These are phyloP conservation scores for Monilinia fructigena DNA, from an alignment of 2,329 filamentous ascomycete genomes.

Conservation along the genomic window DNA sequence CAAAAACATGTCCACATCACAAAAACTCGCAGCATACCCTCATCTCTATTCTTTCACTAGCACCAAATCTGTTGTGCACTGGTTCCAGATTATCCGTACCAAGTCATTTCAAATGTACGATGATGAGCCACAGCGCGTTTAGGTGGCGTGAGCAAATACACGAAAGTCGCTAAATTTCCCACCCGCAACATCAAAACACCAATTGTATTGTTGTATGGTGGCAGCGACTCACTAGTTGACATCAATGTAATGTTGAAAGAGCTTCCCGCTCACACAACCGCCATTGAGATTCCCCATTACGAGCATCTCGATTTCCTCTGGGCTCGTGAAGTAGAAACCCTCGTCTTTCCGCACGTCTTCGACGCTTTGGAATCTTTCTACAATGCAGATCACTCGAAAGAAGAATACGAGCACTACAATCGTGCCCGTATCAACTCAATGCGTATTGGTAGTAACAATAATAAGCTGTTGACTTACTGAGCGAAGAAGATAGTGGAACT, in stretches of 20 bases:
- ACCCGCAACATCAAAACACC: conserved; percentile 97
- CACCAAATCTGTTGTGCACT: conserved; percentile 95
- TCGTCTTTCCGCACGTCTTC: conserved; percentile 86
- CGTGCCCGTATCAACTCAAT: conserved; percentile 36
- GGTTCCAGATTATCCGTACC: conserved; percentile 98
- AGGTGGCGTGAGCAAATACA: conserved; percentile 74
- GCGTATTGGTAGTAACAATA: conserved; percentile 26
- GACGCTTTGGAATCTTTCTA: conserved; percentile 77
- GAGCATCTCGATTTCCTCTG: conserved; percentile 97
- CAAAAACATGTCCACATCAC: conserved; percentile 76
- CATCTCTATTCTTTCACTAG: conserved; percentile 96
- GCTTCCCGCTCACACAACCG: conserved; percentile 78
- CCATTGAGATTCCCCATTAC: conserved; percentile 85
- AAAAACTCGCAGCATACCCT: conserved; percentile 93
- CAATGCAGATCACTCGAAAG: conserved; percentile 55
- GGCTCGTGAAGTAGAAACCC: conserved; percentile 78
- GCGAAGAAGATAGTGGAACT: conserved; percentile 31
- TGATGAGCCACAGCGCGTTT: conserved; percentile 83
- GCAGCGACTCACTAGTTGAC: conserved; percentile 89
- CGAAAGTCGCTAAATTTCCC: conserved; percentile 93
- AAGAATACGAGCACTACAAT: conserved; percentile 59
- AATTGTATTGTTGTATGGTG: conserved; percentile 89
- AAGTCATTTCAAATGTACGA: conserved; percentile 98
- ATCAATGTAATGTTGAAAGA: conserved; percentile 91
- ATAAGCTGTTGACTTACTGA: conserved; percentile 27